Evolutionary conservation across 495 filamentous ascomycete genomes (phyloP).

Genomic region (Penicillium alfredii): DNA sequence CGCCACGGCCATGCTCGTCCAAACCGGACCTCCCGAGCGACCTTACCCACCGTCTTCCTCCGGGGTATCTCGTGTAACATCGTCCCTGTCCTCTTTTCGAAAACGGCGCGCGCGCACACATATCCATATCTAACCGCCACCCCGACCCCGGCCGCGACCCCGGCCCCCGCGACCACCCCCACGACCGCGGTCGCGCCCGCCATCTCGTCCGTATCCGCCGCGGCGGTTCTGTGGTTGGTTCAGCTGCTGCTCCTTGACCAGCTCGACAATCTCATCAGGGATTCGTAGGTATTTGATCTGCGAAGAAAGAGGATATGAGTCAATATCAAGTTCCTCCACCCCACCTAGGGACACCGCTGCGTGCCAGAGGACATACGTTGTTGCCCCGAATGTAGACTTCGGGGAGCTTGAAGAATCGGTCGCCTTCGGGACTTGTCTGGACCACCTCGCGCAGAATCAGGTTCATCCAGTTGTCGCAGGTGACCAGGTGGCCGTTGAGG

Average conservation of each 20-base stretch:
- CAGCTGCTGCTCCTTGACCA: conserved; percentile 82
- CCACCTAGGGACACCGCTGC: background rate
- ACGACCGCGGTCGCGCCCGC: conserved; percentile 48
- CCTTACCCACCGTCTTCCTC: conserved; percentile 22
- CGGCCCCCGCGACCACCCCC: conserved; percentile 46
- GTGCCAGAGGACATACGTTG: conserved; percentile 57
- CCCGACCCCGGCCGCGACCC: conserved; percentile 49
- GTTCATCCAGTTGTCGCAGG: conserved; percentile 99
- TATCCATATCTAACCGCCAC: too few species aligned
- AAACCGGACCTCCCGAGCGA: conserved; percentile 30
- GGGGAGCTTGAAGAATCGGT: conserved; percentile 82
- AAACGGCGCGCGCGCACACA: too few species aligned
- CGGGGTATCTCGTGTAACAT: conserved; percentile 40
- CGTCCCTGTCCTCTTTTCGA: too few species aligned
- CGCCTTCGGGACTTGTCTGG: conserved; percentile 93
- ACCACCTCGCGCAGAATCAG: conserved; percentile 93
- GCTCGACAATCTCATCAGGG: conserved; percentile 89
- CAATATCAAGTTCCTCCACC: too few species aligned
- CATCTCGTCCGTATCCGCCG: conserved; percentile 59
- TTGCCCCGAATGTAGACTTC: conserved; percentile 97
- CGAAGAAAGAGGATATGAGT: too few species aligned
- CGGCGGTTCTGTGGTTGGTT: conserved; percentile 63
- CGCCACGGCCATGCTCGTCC: conserved; percentile 43
- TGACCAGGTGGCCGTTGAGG: conserved; percentile 89
- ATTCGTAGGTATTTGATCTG: conserved; percentile 98